Base-by-base conservation (phyloP, 2,329 filamentous ascomycete species). In the Fusarium dlaminii region DNA sequence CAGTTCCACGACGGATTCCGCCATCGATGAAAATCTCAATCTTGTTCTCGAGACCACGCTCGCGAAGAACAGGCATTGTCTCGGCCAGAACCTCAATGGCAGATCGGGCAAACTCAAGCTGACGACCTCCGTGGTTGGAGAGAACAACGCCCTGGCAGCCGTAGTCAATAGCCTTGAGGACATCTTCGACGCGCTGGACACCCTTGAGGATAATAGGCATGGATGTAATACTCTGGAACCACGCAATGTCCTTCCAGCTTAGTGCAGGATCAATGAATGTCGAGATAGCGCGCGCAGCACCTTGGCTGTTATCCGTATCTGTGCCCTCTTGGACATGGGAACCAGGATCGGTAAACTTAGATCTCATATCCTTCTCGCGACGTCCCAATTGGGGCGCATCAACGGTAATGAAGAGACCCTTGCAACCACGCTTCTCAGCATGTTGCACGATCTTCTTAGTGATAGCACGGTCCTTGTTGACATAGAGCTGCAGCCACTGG, bases 171-270 rank as follows among this genome's bases (percentile, higher is more conserved):
- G 96, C 96, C 66, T 91, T 90, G 72, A 98, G 88, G 7, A 98
- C 96, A 81, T 99, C 96, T 81, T 99, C 96, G 59, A 98, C 95
- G 30, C 96, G 91, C 86, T 99, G 96, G 17, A 99, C 93, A 65
- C 96, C 96, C 88, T 99, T 99, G 75, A 99, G 90, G 60, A 98
- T 90, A 80, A 99, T 97, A 63, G 96, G 96, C 92, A 98, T 97
- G 73, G 91, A 91, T 36, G 96, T 99, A 80, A 98, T 94, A 77
- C 90, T 90, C 77, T 90, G 86, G 86, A 99, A 97, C 95, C 95
- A 99, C 4, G 96, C 90, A 52, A 98, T 94, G 79, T 98, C 96
- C 78, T 93, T 93, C 96, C 96, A 99, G 80, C 90, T 93, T 17
- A 99, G 88, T n/a, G 89, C 88, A 5, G 96, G 96, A 86, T 99